Evolutionary conservation across 768 basidiomycete species (phyloP), one percentile per base, ranked within the genome.

Genomic region (Lentinula edodes): DNA sequence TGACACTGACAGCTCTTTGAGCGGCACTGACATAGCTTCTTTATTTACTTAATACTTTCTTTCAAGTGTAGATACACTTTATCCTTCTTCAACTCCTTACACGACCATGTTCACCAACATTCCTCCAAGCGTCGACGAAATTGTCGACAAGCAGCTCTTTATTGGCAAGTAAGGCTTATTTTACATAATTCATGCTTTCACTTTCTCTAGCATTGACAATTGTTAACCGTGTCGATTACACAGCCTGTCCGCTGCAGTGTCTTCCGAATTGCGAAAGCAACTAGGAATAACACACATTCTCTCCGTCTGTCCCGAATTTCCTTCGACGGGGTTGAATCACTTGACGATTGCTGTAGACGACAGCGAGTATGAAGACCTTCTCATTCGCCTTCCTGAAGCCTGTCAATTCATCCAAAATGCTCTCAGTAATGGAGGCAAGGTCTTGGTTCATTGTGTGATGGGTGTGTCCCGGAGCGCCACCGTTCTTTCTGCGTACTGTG

Each of bases 381-480:
- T 90, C 15, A 83, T 86, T n/a, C 80, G 88, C 65, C 74, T 91
- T 2, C 83, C 86, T 3, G 62, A 69, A 16, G 78, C 85, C 9
- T 86, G 85, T 66, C 70, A 67, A 13, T 91, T 89, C 69, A 89
- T 91, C 35, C 78, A 87, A 64, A 63, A 75, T 20, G 86, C 89
- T 3, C 64, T 91, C 43, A 69, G 73, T 8, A 42, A 67, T 1
- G 79, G 80, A 28, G 87, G 87, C 0, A 78, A 74, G 51, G 82
- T 90, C 5, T 78, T 91, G 9, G 85, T 90, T 13, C 89, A 91
- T 63, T 90, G 89, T 67, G 75, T 85, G 9, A 87, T 89, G 83
- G 90, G 89, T 5, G 72, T 90, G 7, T 91, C 87, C 0, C 77
- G 89, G 63, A 89, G 88, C 64, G 75, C 83, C 42, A 84, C 88